A percentile compares a stretch with the other conserved stretches of the same genome.
These are phyloP conservation scores for Xylaria polymorpha DNA, from an alignment of 2,329 filamentous ascomycete genomes.

Conservation along the genomic window DNA sequence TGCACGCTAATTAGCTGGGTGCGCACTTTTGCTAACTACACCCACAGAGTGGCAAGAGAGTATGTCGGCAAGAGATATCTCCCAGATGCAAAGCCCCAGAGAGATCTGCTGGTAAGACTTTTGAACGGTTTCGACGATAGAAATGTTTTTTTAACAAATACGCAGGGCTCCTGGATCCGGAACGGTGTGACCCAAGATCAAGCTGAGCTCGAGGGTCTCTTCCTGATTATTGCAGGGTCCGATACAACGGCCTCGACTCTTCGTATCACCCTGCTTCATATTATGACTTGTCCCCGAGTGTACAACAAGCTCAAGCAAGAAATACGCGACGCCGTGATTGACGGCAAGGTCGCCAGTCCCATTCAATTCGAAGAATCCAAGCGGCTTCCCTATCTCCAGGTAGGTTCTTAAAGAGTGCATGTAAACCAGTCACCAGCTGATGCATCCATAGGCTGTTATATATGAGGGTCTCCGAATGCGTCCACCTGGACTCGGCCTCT, in stretches of 20 bases:
- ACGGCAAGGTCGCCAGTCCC: conserved; percentile 12
- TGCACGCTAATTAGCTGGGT: not conserved
- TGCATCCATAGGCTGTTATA: conserved; percentile 48
- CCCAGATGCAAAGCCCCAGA: conserved; percentile 26
- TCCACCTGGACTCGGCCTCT: conserved; percentile 45
- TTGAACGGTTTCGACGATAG: not conserved
- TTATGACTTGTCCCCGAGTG: conserved; percentile 27
- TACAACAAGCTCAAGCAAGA: conserved; percentile 35
- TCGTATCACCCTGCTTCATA: conserved; percentile 22
- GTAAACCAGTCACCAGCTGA: conserved; percentile 5
- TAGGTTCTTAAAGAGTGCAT: conserved; percentile 2
- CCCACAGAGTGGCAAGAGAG: conserved; percentile 19
- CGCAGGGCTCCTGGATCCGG: conserved; percentile 27
- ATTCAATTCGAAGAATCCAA: conserved; percentile 34
- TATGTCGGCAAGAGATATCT: conserved; percentile 14
- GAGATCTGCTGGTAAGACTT: conserved; percentile 23
- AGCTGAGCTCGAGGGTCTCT: conserved; percentile 22
- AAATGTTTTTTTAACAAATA: not conserved
- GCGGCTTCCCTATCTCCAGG: conserved; percentile 49
- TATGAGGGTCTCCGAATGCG: conserved; percentile 54
- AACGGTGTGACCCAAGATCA: conserved; percentile 23
- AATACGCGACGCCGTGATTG: conserved; percentile 17
- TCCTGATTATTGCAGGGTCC: conserved; percentile 29
- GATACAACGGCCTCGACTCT: conserved; percentile 28
- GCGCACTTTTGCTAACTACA: not conserved